A percentile compares a stretch with the other conserved stretches of the same genome.
phyloP scores from a whole-genome alignment of 768 basidiomycete species.

The Mycena vitilis region DNA sequence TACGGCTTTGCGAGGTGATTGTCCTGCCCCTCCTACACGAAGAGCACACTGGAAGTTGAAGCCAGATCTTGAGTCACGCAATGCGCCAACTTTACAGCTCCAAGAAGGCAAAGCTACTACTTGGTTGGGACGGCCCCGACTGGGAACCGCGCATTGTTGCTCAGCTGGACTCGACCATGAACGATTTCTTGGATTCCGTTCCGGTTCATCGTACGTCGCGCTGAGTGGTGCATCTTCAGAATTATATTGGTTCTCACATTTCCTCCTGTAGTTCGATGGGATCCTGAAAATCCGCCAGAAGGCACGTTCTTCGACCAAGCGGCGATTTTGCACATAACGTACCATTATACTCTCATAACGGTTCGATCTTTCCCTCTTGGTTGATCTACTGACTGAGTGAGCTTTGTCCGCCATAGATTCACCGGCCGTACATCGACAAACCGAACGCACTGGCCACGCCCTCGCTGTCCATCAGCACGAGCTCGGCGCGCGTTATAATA shows the following conservation, averaged over 20 bases:
- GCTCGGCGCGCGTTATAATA: conserved; percentile 59
- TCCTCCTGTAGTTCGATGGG: conserved; percentile 36
- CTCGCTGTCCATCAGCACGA: conserved; percentile 64
- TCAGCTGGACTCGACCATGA: conserved; percentile 69
- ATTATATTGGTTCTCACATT: not conserved
- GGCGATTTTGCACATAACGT: conserved; percentile 52
- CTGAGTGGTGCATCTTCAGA: too few species aligned
- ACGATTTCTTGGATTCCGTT: conserved; percentile 70
- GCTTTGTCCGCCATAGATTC: conserved; percentile 47
- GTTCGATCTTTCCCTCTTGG: conserved; percentile 34
- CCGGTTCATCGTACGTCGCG: conserved; percentile 61
- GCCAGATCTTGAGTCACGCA: conserved; percentile 64
- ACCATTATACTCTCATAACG: conserved; percentile 56
- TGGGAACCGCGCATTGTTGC: conserved; percentile 68
- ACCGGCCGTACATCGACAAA: conserved; percentile 57
- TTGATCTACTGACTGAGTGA: conserved; percentile 48
- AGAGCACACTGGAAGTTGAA: too few species aligned
- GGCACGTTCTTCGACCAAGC: conserved; percentile 53
- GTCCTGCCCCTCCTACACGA: too few species aligned
- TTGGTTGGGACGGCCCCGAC: conserved; percentile 60
- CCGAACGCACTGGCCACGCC: conserved; percentile 48
- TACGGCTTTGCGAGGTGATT: conserved; percentile 64
- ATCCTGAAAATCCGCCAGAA: conserved; percentile 23
- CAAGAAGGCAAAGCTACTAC: conserved; percentile 52
- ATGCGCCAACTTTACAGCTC: conserved; percentile 66